Evolutionary conservation across 371 early-diverging fungal species (phyloP), one percentile per base, ranked within the genome.

Genomic region (Lichtheimia ornata): DNA sequence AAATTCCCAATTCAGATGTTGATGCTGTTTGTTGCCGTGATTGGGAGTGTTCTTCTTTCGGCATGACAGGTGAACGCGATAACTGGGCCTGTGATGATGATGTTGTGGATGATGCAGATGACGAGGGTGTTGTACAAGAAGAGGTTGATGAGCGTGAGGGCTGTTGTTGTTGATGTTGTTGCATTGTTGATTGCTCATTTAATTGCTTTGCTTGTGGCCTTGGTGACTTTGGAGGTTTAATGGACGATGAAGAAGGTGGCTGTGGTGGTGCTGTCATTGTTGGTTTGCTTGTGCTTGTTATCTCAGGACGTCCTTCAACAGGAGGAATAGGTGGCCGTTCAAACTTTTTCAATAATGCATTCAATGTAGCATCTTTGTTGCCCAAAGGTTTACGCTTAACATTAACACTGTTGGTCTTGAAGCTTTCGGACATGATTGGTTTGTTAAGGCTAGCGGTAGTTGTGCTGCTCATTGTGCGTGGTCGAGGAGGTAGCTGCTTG

Each of bases 351-450:
- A 57, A 18, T 40, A 64, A 9, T 30, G 64, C 61, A 35, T 63
- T 49, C 5, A 68, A 59, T 24, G 22, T 50, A 11, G 30, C 45
- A n/a, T 47, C 49, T 6, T 22, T 53, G 22, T 18, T 44, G n/a
- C 64, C 63, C 3, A 77, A 45, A 4, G 77, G 77, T 35, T 77
- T 77, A 35, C 77, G 58, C 15, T 66, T 70, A 28, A 72, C 65
- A n/a, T 56, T 67, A 4, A 56, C 65, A n/a, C 68, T 64, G 18
- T 54, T 51, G 17, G 63, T 63, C 24, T 70, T 69, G 13, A 67
- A 15, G 18, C 5, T 35, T 54, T 64, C 12, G 59, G 59, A 22
- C 27, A 49, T 53, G 15, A 42, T 47, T 15, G 58, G 22, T 20
- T 54, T 25, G 49, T 17, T 40, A 41, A 27, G 5, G n/a, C 61